These are phyloP conservation scores for Boletus smithii DNA, from an alignment of 1,284 basidiomycete species.

Conservation along the genomic window DNA sequence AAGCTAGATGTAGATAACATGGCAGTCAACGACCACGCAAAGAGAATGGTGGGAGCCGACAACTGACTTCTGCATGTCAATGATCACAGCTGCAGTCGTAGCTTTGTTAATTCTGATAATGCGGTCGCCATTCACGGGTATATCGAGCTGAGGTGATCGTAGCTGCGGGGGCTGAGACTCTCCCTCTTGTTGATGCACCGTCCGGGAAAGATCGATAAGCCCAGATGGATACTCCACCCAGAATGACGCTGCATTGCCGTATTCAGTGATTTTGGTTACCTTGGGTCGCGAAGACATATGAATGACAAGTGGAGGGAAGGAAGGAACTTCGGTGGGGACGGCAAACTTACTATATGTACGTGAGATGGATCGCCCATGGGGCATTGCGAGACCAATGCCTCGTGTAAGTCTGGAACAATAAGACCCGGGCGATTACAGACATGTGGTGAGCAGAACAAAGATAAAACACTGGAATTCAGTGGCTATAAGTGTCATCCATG, in stretches of 20 bases:
- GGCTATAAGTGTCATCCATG: constrained; percentile 15
- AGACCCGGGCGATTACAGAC: constrained; percentile 6
- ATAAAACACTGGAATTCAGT: constrained; percentile 10
- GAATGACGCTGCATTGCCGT: constrained; percentile 53
- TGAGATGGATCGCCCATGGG: background rate
- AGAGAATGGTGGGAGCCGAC: background rate
- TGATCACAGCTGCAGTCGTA: constrained; percentile 54
- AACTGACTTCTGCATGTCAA: constrained; percentile 80
- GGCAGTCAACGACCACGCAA: constrained; percentile 3
- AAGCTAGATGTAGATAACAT: constrained; percentile 40
- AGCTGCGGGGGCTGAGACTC: constrained; percentile 33
- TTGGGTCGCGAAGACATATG: constrained; percentile 45
- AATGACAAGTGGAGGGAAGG: constrained; percentile 34
- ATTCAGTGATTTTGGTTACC: constrained; percentile 46
- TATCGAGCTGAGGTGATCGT: constrained; percentile 46
- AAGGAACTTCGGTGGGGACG: background rate
- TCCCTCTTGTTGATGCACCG: constrained; percentile 31
- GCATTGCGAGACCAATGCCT: background rate
- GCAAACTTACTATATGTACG: constrained; percentile 8
- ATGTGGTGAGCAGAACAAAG: constrained; percentile 5
- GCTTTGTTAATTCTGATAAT: constrained; percentile 49
- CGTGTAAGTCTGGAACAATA: constrained; percentile 14
- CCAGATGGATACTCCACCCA: constrained; percentile 70
- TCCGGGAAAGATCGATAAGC: constrained; percentile 57
- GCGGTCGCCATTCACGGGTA: constrained; percentile 50